Conservation (phyloP, 208 protist genomes). For the Leishmania tropica region DNA sequence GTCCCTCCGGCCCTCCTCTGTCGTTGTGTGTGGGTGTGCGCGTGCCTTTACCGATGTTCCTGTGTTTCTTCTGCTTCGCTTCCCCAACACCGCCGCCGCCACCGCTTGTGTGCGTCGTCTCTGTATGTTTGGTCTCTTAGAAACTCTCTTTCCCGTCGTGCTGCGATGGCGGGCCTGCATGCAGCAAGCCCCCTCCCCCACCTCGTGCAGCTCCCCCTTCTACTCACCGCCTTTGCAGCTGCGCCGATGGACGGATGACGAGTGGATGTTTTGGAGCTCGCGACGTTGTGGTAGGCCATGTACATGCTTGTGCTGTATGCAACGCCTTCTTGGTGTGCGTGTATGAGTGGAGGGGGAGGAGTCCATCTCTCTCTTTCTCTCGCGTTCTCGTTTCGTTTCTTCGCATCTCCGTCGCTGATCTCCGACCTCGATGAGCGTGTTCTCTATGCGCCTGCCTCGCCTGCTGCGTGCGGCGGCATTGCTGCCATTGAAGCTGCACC, state of each 20-base stretch:
- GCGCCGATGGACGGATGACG: neutral
- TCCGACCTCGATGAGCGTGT: neutral
- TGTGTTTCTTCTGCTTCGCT: neutral
- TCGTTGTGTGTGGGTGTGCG: neutral
- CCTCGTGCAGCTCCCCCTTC: neutral
- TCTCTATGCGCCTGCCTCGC: neutral
- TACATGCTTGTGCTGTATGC: neutral
- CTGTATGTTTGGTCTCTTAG: neutral
- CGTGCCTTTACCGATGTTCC: neutral
- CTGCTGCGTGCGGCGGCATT: neutral
- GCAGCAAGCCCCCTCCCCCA: neutral
- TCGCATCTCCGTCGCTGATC: neutral
- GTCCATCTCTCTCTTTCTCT: neutral
- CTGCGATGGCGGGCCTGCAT: neutral
- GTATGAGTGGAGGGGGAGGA: neutral
- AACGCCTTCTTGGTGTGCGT: neutral
- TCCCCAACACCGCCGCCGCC: too few species aligned
- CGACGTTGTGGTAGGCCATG: neutral
- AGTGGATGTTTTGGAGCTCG: neutral
- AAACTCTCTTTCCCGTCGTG: neutral
- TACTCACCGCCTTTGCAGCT: neutral
- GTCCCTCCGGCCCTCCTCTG: neutral
- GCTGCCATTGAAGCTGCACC: neutral
- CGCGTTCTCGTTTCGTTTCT: neutral
- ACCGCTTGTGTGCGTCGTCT: neutral